Base-by-base conservation (phyloP, 768 basidiomycete genomes). In the Lactarius tabidus region DNA sequence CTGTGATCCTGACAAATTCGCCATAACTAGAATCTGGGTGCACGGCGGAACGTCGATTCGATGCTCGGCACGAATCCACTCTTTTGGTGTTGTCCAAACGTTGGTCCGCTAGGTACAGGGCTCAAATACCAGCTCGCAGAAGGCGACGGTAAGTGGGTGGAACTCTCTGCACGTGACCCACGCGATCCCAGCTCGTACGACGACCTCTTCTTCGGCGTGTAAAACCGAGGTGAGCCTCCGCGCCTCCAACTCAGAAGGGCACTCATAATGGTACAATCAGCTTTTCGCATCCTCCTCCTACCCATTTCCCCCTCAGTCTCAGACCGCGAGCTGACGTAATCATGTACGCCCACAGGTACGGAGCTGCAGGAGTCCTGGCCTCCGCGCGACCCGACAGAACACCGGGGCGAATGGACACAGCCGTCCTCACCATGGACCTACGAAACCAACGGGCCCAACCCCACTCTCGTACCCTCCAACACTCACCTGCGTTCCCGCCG, bases 351-450 rank as follows among this genome's bases (percentile, higher is more conserved):
- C 17, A 53, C 43, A 70, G 69, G 58, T 39, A 51, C 62, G 45
- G 67, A 61, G 4, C 17, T 33, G 3, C 67, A 68, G 43, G 60
- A 59, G 39, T 18, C 31, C 6, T 95, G 93, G 92, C 93, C 94
- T 23, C 91, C 92, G 6, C 78, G 79, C 41, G 91, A 94, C 73
- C 87, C 87, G 0, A 70, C 73, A 56, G 70, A 73, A n/a, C 67
- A 71, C 38, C 67, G 74, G 28, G 76, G 79, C 64, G 73, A 74
- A 12, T 81, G 85, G 68, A 74, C 73, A 38, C 81, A 87, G 38
- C 82, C 85, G 1, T 74, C 80, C 28, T 86, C 85, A 6, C 93
- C 95, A 6, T 97, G 94, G 88, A 93, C 93, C 17, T 96, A 91
- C 72, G 86, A 89, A 68, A 88, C 90, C 59, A 88, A 80, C 23